Percentiles rank a stretch among this genome's conserved stretches.
Evolutionary conservation across 2,329 filamentous ascomycete genomes (phyloP).

Genomic region (Purpureocillium takamizusanense): DNA sequence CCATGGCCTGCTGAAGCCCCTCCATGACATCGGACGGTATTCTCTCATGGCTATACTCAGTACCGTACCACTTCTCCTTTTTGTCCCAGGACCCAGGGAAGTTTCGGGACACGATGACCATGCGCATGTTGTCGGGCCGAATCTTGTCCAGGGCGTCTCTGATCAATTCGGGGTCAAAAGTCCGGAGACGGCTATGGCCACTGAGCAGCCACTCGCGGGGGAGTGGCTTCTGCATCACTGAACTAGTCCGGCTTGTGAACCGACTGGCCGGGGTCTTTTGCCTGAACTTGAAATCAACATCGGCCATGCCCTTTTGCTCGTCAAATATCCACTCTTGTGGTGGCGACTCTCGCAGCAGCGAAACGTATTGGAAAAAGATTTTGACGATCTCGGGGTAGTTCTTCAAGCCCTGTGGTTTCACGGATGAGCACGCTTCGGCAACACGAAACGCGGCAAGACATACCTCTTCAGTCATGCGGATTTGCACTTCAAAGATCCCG

Average conservation of each 20-base stretch:
- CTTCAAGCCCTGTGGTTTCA: constrained; percentile 48
- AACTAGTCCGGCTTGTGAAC: constrained; percentile 78
- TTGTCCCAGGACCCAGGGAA: constrained; percentile 77
- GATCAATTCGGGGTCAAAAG: constrained; percentile 74
- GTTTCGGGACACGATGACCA: constrained; percentile 74
- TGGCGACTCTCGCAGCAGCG: constrained; percentile 68
- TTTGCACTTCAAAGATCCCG: constrained; percentile 68
- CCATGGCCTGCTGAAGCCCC: constrained; percentile 57
- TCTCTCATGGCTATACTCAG: constrained; percentile 77
- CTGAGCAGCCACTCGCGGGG: constrained; percentile 85
- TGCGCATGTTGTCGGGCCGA: constrained; percentile 79
- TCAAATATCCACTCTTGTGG: constrained; percentile 92
- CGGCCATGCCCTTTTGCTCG: constrained; percentile 81
- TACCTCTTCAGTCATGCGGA: constrained; percentile 76
- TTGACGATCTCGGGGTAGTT: constrained; percentile 77
- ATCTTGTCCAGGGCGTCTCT: constrained; percentile 63
- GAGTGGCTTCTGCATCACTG: constrained; percentile 84
- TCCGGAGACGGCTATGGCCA: constrained; percentile 64
- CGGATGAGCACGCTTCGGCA: constrained; percentile 3
- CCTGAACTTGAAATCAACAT: constrained; percentile 91
- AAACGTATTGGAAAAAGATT: constrained; percentile 83
- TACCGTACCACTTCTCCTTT: constrained; percentile 97
- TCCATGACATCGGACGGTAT: constrained; percentile 68
- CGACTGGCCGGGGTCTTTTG: constrained; percentile 85
- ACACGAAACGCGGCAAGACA: constrained; percentile 7